Conservation (phyloP, 2,329 filamentous ascomycete genomes). For the Sarocladium brachiariae region DNA sequence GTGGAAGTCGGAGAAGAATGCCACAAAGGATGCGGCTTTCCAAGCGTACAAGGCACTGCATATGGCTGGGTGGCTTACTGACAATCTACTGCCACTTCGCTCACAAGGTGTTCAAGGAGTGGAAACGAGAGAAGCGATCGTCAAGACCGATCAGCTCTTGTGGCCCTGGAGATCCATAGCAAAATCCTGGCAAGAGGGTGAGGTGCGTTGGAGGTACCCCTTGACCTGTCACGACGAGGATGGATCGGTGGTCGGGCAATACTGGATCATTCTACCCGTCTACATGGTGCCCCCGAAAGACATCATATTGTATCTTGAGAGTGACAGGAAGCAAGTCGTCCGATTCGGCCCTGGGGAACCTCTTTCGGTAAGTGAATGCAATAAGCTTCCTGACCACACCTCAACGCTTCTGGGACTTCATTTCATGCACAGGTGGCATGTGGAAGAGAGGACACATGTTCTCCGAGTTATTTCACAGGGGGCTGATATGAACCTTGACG, state of each 20-base stretch:
- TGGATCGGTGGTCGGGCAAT: slow-evolving; percentile 25
- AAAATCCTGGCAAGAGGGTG: slow-evolving; percentile 29
- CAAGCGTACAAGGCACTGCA: slow-evolving; percentile 69
- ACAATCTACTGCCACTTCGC: slow-evolving; percentile 64
- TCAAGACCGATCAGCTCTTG: slow-evolving; percentile 29
- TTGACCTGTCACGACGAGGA: slow-evolving; percentile 28
- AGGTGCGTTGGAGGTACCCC: slow-evolving; percentile 20
- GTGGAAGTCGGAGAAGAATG: slow-evolving; percentile 69
- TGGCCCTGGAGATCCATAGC: slow-evolving; percentile 42
- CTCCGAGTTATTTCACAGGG: slow-evolving; percentile 32
- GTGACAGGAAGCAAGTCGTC: slow-evolving; percentile 26
- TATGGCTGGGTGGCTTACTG: slow-evolving; percentile 63
- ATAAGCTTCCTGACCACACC: slow-evolving; percentile 33
- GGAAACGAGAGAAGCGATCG: slow-evolving; percentile 28
- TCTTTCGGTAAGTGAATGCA: slow-evolving; percentile 16
- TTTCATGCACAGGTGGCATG: slow-evolving; percentile 39
- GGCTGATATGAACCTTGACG: slow-evolving; percentile 18
- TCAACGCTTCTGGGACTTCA: slow-evolving; percentile 37
- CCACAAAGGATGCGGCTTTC: slow-evolving; percentile 76
- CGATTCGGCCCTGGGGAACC: slow-evolving; percentile 14
- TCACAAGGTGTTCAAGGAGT: slow-evolving; percentile 33
- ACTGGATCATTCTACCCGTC: slow-evolving; percentile 38
- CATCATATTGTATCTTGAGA: slow-evolving; percentile 35
- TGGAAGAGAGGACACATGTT: slow-evolving; percentile 33
- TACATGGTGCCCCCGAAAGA: slow-evolving; percentile 29